These are phyloP conservation scores for Chondrostereum purpureum DNA, from an alignment of 1,284 basidiomycete species.

Conservation along the genomic window DNA sequence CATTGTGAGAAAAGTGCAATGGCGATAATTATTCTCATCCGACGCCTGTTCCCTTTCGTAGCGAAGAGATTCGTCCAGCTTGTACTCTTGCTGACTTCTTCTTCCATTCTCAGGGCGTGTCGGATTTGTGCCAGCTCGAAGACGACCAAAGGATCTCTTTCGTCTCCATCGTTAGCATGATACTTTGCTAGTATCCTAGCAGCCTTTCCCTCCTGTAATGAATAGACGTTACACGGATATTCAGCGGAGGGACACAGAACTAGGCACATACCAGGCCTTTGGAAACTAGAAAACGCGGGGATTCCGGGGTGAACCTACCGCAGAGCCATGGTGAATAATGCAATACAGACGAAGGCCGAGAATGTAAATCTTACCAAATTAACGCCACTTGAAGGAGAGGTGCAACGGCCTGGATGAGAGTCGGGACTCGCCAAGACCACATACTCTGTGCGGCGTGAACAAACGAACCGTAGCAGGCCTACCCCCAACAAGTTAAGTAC, in stretches of 20 bases:
- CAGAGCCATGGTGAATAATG: too few species aligned
- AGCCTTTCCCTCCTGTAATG: constrained; percentile 44
- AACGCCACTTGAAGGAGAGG: constrained; percentile 54
- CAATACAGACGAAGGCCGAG: too few species aligned
- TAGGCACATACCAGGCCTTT: constrained; percentile 41
- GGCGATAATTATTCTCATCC: constrained; percentile 51
- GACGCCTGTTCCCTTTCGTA: constrained; percentile 54
- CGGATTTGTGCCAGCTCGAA: constrained; percentile 59
- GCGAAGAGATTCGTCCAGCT: constrained; percentile 45
- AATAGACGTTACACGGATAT: not conserved
- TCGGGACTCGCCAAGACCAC: constrained; percentile 68
- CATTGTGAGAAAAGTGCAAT: constrained; percentile 61
- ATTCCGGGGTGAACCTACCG: constrained; percentile 59
- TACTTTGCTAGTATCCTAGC: constrained; percentile 52
- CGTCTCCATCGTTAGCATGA: constrained; percentile 48
- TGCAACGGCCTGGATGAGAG: constrained; percentile 59
- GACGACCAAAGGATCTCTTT: constrained; percentile 47
- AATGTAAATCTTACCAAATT: constrained; percentile 45
- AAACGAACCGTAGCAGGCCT: constrained; percentile 52
- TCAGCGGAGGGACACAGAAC: not conserved
- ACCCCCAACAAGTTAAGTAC: not conserved
- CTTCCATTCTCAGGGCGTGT: constrained; percentile 55
- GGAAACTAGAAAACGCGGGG: constrained; percentile 61
- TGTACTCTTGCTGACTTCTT: constrained; percentile 39
- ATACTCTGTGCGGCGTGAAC: constrained; percentile 34